Evolutionary conservation across 2,329 filamentous ascomycete species (phyloP), one percentile per base, ranked within the genome.

Genomic region (Capronia epimyces): DNA sequence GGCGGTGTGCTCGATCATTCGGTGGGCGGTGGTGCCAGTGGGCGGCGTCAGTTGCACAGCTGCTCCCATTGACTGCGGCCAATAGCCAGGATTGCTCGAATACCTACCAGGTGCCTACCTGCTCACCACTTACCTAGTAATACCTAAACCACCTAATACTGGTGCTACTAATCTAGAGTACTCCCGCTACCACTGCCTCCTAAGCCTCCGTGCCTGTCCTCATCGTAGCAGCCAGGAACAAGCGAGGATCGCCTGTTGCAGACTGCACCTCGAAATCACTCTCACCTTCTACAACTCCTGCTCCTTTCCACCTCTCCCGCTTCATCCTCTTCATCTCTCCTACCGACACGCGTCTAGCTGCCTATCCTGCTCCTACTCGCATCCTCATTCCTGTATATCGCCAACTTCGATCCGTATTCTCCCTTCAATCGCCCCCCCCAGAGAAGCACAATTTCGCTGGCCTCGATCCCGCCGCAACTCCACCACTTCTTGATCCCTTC

Each of bases 371-470:
- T 53, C 52, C 40, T 51, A 41, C 43, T 46, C 46, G 54, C 54
- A 56, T 56, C 37, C 44, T 56, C 54, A 53, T 31, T 48, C 50
- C 54, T 56, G 54, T 56, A 56, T 56, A 56, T 49, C 50, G 44
- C 47, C 53, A 49, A n/a, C 41, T 39, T 39, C 29, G 29, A 45
- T 43, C 16, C 50, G 32, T 55, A 52, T 51, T 49, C 48, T 49
- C 44, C 44, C 37, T 52, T 44, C 46, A 36, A 18, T 34, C 34
- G 34, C 41, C 40, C 24, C 36, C 34, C 39, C 20, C 10, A 24
- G 39, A 25, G 10, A 37, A 49, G 43, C 24, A 24, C 44, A 54
- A 46, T 46, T 31, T 46, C 52, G 20, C n/a, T 39, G 39, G 18
- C 52, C 29, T 46, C 43, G 15, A 36, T 5, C 29, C 27, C n/a